A percentile compares a stretch with the other conserved stretches of the same genome.
Conservation (phyloP, 495 filamentous ascomycete genomes). For the Daldinia concentrica region DNA sequence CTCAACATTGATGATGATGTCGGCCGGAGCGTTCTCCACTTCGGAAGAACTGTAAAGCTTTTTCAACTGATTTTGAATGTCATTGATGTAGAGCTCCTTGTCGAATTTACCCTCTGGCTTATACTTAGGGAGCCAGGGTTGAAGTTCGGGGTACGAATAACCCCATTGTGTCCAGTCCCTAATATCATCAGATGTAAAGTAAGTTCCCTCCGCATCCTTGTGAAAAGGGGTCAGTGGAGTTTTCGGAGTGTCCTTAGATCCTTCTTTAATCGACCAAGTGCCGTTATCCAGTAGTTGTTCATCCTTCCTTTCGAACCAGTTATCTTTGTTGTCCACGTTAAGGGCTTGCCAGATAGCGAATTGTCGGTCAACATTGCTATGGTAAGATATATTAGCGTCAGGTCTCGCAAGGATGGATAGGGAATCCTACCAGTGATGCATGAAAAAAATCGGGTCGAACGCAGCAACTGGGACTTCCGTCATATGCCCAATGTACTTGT, state of each 20-base stretch:
- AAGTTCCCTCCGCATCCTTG: neutral
- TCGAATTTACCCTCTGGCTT: neutral
- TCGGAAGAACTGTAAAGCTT: neutral
- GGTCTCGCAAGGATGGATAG: neutral
- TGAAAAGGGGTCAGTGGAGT: constrained; percentile 6
- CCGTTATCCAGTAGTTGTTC: constrained; percentile 1
- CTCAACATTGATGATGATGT: constrained; percentile 4
- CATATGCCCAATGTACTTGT: constrained; percentile 7
- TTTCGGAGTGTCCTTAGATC: neutral
- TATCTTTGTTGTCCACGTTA: neutral
- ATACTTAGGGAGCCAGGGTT: constrained; percentile 9
- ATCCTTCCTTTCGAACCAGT: constrained; percentile 1
- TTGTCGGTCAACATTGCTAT: constrained; percentile 8
- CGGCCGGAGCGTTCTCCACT: neutral
- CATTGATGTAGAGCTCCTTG: constrained; percentile 2
- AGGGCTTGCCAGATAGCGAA: constrained; percentile 9
- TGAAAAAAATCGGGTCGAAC: constrained; percentile 1
- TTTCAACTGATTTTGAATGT: constrained; percentile 1
- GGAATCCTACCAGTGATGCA: constrained; percentile 4
- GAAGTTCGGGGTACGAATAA: constrained; percentile 8
- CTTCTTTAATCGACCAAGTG: neutral
- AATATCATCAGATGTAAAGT: constrained; percentile 6
- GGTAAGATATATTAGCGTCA: neutral
- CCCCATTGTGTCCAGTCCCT: constrained; percentile 7
- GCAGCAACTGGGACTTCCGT: constrained; percentile 4